phyloP scores from a whole-genome alignment of 257 asterid species.

The Primulina eburnea region DNA sequence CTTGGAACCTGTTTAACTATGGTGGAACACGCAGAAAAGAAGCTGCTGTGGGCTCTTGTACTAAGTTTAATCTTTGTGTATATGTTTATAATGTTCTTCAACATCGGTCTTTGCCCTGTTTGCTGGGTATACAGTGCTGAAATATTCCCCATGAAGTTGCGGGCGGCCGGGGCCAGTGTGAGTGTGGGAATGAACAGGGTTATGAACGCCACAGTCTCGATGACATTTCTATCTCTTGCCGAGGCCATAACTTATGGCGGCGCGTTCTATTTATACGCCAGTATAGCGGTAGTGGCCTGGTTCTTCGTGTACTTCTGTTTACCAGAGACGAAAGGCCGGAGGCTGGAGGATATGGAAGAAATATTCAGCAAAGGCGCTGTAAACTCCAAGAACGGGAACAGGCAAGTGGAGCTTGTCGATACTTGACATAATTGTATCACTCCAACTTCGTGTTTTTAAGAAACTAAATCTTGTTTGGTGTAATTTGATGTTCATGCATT shows the following conservation, averaged over 20 bases:
- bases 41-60: conserved; percentile 48
- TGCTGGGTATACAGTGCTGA: conserved; percentile 83
- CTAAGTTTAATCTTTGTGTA: conserved; percentile 50
- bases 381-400: conserved; percentile 3
- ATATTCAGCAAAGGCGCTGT: conserved; percentile 37
- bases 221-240: conserved; percentile 57
- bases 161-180: conserved; percentile 65
- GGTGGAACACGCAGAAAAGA: conserved; percentile 32
- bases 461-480: too few relatives aligned
- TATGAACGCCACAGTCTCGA: conserved; percentile 71
- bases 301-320: conserved; percentile 47
- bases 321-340: conserved; percentile 71
- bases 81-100: conserved; percentile 49
- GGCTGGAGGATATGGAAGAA: conserved; percentile 67
- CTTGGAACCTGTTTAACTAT: conserved; percentile 53
- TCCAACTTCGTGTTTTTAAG: too few relatives aligned
- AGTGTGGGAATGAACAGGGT: conserved; percentile 66
- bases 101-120: conserved; percentile 72
- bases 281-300: conserved; percentile 51
- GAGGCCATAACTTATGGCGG: conserved; percentile 60
- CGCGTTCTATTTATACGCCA: conserved; percentile 48
- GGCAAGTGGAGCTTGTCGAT: conserved; percentile 22
- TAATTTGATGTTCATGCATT: too few relatives aligned
- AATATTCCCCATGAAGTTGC: conserved; percentile 51
- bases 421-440: background rate